Evolutionary conservation across 306 rosid species (phyloP), one percentile per base, ranked within the genome.

Genomic region (Ormosia emarginata): DNA sequence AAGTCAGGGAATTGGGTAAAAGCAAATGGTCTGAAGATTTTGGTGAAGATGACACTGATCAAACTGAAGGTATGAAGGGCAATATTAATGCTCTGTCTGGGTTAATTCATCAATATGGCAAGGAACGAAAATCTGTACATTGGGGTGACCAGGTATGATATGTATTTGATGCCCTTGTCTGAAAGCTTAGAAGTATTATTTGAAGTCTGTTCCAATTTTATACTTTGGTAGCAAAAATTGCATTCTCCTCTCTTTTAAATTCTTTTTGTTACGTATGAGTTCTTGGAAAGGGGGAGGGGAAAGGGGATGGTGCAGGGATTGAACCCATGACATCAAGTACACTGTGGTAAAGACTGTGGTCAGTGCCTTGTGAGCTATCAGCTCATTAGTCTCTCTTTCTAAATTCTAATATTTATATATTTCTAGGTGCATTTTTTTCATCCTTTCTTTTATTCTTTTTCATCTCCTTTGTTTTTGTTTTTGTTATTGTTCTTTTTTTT

Each of bases 141-240:
- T 95, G 99, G 99, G 92, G 92, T 87, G 99, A 95, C 87, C 90
- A 88, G 99, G 98, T 95, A 89, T 82, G 88, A 79, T 80, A 55
- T 52, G 65, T 34, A 50, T 82, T 78, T 80, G 17, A 15, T 83
- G 49, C 57, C 10, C 46, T 66, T 68, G 67, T 59, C 63, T 68
- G 87, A 79, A 71, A 72, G 77, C 77, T 18, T 84, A 64, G 63
- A 71, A 83, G 63, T 62, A 66, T 36, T 15, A 84, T 14, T 49
- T 81, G 79, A 74, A 78, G 65, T 59, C 55, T 82, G 67, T 78
- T 59, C 75, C 76, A 34, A 15, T 34, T 81, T 53, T 73, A 37
- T 47, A 65, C 47, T 59, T 66, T 30, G 24, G 62, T 59, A 36
- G 81, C 55, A 58, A 79, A 56, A 34, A 34, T 40, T 77, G 55